Evolutionary conservation across 2,329 filamentous ascomycete species (phyloP).

Genomic region (Aspergillus persii): DNA sequence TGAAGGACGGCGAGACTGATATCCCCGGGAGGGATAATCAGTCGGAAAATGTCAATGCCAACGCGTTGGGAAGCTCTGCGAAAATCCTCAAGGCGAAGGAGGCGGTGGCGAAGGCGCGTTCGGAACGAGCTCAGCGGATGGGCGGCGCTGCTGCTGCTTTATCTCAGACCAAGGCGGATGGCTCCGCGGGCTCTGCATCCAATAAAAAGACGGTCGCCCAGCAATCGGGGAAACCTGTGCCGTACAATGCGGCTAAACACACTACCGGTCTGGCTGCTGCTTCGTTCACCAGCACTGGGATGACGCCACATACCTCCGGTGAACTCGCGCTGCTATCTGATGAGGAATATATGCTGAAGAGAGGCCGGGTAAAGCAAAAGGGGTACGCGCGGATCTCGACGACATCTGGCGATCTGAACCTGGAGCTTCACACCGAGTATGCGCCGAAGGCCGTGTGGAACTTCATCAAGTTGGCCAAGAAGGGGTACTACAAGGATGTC

Average conservation of each 20-base stretch:
- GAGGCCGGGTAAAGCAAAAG: conserved; percentile 81
- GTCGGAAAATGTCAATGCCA: conserved; percentile 69
- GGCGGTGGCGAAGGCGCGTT: conserved; percentile 85
- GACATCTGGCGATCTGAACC: conserved; percentile 76
- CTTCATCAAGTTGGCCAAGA: conserved; percentile 82
- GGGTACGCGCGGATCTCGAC: conserved; percentile 91
- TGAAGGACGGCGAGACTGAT: conserved; percentile 75
- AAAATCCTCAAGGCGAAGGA: conserved; percentile 92
- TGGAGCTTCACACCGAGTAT: conserved; percentile 87
- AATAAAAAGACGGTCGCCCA: conserved; percentile 22
- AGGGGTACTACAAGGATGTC: conserved; percentile 83
- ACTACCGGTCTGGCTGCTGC: conserved; percentile 90
- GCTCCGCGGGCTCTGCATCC: conserved; percentile 6
- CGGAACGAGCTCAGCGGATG: conserved; percentile 62
- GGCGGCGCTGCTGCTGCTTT: conserved; percentile 59
- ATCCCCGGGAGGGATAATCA: conserved; percentile 61
- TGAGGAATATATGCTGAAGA: conserved; percentile 95
- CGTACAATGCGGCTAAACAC: conserved; percentile 83
- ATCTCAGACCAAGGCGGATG: conserved; percentile 28
- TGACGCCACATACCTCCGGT: conserved; percentile 86
- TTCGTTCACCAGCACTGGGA: conserved; percentile 89
- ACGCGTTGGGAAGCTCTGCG: conserved; percentile 71
- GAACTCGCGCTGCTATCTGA: conserved; percentile 84
- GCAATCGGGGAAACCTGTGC: conserved; percentile 40
- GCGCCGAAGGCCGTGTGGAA: conserved; percentile 97